Evolutionary conservation across 495 filamentous ascomycete species (phyloP), one percentile per base, ranked within the genome.

Genomic region (Penicillium argentinense): DNA sequence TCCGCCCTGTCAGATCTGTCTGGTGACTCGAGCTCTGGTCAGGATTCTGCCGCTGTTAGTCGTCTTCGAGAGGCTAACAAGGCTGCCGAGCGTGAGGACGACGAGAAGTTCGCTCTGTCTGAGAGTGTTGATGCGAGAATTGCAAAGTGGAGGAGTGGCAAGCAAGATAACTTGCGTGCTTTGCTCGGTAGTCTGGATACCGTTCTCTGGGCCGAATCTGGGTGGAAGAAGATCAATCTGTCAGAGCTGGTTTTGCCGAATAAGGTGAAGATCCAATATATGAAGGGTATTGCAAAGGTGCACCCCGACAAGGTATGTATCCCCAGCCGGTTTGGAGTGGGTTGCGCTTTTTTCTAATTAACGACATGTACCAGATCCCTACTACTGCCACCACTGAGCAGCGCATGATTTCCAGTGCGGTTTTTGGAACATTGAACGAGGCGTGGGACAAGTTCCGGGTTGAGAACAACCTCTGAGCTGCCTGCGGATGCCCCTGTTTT

Each of bases 241-340:
- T 82, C 87, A 39, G 92, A 98, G 65, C 62, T 98, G 54, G 83
- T 98, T 27, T 72, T 95, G 73, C 83, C 91, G 30, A 85, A 84
- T 37, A 95, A 88, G 77, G 93, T 97, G 39, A 98, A 98, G 81
- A 82, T 97, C 43, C 78, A 87, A 45, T 98, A 98, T 59, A 97
- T 98, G 93, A 96, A 95, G 80, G 93, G 89, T 4, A 97, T 98
- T 82, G 87, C 83, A 5, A 97, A 96, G 78, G 91, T 93, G 53
- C 93, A 98, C 77, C 93, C 93, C 49, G 93, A 98, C 64, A 98
- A 98, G 85, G 93, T 97, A 74, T 64, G 81, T 72, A 51, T 22
- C 39, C 52, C 36, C 14, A 5, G 25, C 33, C 25, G 6, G 12
- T 9, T 21, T n/a, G 9, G 18, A 14, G 16, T n/a, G n/a, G n/a